Conservation (phyloP, 148 eudicot genomes). For the Vaccinium corymbosum region DNA sequence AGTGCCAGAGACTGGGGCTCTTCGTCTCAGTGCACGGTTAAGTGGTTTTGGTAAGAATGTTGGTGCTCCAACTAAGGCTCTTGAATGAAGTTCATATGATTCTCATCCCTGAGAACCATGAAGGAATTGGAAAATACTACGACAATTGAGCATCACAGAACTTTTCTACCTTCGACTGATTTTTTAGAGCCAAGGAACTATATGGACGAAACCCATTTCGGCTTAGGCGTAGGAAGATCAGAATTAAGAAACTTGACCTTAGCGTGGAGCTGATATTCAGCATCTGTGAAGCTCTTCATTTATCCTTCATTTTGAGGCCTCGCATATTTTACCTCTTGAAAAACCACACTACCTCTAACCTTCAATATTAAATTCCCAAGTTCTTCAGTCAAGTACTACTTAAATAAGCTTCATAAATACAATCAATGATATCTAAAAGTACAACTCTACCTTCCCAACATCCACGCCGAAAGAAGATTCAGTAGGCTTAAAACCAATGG, state of each 20-base stretch:
- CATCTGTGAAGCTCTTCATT: slow-evolving; percentile 11
- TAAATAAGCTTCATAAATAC: not conserved
- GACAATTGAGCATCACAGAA: slow-evolving; percentile 3
- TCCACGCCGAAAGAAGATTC: not conserved
- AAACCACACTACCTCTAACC: slow-evolving; percentile 4
- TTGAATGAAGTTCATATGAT: slow-evolving; percentile 17
- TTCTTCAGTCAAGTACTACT: not conserved
- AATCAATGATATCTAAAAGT: not conserved
- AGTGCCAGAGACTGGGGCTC: slow-evolving; percentile 19
- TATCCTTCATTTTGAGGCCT: slow-evolving; percentile 6
- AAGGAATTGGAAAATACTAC: not conserved
- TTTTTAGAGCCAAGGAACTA: not conserved
- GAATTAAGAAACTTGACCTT: slow-evolving; percentile 11
- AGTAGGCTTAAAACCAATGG: not conserved
- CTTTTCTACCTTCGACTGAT: not conserved
- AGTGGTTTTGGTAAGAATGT: slow-evolving; percentile 12
- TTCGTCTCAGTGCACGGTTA: slow-evolving; percentile 18
- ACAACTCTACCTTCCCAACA: slow-evolving; percentile 17
- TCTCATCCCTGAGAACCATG: slow-evolving; percentile 9
- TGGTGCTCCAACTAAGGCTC: slow-evolving; percentile 16
- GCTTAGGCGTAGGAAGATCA: no score
- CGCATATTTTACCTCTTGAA: slow-evolving; percentile 2
- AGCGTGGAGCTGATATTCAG: slow-evolving; percentile 4
- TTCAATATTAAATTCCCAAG: not conserved
- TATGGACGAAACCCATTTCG: not conserved